These are phyloP conservation scores for Paraconiothyrium brasiliense DNA, from an alignment of 2,329 filamentous ascomycete genomes.

Conservation along the genomic window DNA sequence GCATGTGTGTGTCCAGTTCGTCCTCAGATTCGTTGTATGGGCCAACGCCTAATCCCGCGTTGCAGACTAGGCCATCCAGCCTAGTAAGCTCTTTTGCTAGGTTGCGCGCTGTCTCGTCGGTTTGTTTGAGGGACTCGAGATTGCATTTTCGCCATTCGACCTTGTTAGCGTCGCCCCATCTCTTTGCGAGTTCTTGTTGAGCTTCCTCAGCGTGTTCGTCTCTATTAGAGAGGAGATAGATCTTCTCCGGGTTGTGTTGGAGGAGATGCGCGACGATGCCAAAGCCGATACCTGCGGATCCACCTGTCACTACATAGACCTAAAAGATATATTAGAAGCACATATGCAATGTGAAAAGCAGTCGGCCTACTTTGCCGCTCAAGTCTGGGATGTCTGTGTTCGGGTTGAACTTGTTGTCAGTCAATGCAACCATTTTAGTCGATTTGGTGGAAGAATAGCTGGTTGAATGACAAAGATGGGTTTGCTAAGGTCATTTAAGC, in stretches of 20 bases:
- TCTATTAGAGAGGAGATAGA: slow-evolving; percentile 61
- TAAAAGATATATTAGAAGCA: slow-evolving; percentile 21
- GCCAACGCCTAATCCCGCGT: slow-evolving; percentile 61
- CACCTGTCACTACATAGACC: slow-evolving; percentile 60
- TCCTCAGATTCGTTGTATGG: slow-evolving; percentile 60
- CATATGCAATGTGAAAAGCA: background rate
- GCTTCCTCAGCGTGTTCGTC: slow-evolving; percentile 59
- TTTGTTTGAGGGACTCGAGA: slow-evolving; percentile 57
- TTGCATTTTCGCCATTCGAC: slow-evolving; percentile 59
- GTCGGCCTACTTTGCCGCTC: slow-evolving; percentile 43
- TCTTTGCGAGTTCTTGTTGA: slow-evolving; percentile 48
- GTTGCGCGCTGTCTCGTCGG: slow-evolving; percentile 56
- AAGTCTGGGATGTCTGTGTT: slow-evolving; percentile 54
- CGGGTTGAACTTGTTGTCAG: slow-evolving; percentile 51
- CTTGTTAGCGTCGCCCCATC: slow-evolving; percentile 56
- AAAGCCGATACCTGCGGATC: slow-evolving; percentile 61
- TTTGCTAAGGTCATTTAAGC: background rate
- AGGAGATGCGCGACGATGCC: slow-evolving; percentile 64
- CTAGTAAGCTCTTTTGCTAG: slow-evolving; percentile 54
- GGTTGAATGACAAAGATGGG: background rate
- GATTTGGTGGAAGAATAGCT: background rate
- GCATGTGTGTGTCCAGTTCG: slow-evolving; percentile 61
- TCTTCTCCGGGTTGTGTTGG: slow-evolving; percentile 58
- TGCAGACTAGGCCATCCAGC: slow-evolving; percentile 60
- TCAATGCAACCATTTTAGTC: slow-evolving; percentile 14